Base-by-base conservation (phyloP, 2,329 filamentous ascomycete genomes). In the Ramularia collo-cygni region DNA sequence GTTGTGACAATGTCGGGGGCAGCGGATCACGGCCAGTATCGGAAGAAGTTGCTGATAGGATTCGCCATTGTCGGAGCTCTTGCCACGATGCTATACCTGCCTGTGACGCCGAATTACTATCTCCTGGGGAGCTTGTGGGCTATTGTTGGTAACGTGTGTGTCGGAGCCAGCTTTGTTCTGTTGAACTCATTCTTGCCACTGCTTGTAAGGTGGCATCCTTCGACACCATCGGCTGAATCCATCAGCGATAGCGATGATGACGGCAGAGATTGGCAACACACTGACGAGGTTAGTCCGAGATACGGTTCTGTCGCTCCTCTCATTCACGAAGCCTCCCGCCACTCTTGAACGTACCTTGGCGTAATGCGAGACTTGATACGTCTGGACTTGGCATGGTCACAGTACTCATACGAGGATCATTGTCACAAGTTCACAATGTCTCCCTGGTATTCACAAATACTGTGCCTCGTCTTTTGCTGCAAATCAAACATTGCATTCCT, bases 1-100 rank as follows among this genome's bases (percentile, higher is more conserved):
- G 93, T 98, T 30, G 87, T 98, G 48, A 94, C 88, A 58, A 95
- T 98, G 72, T 95, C 88, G 57, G 92, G 86, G 40, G 89, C 90
- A 6, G 92, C 92, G 42, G 92, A 98, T 62, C 90, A 96, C 64
- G 92, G 92, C 47, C 59, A 62, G 16, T 92, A 89, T 67, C 81
- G 92, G 44, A 98, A 96, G 71, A 83, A 80, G 38, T 75, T 98
- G 14, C 72, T 98, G 14, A 70, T 96, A 13, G 70, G 66, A n/a
- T 96, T 96, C 62, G 92, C 84, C 19, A 83, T 85, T 62, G 68
- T 81, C 15, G 92, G 92, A 29, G 83, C 88, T 51, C 64, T 84
- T 32, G 76, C 83, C 18, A 93, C 89, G 33, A 95, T 96, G 85
- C 69, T 84, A 3, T 96, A 93, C 66, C 75, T 98, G 35, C 81